Evolutionary conservation across 352 stramenopile species (phyloP).

Genomic region (Phytophthora hybrid): DNA sequence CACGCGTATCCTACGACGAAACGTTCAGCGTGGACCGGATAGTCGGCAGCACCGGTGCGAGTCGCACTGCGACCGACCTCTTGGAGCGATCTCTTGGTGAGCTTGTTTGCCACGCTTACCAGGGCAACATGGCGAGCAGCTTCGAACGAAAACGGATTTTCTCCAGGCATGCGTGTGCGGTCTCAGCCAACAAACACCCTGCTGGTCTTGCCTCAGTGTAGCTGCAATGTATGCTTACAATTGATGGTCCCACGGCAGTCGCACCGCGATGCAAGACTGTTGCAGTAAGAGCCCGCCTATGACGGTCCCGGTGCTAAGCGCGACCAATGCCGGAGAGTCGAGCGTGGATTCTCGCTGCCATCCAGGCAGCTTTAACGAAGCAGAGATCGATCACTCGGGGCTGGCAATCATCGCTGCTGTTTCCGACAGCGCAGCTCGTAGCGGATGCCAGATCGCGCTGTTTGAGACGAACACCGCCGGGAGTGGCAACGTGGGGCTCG

Average conservation of each 20-base stretch:
- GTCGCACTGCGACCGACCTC: neutral
- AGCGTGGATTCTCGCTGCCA: neutral
- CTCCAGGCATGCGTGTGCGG: no score
- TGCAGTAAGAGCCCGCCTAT: neutral
- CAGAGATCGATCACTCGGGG: slow-evolving; percentile 12
- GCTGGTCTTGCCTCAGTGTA: slow-evolving; percentile 1
- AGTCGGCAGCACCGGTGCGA: neutral
- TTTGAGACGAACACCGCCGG: neutral
- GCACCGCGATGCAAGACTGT: neutral
- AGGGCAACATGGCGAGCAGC: slow-evolving; percentile 17
- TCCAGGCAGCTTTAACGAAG: slow-evolving; percentile 10
- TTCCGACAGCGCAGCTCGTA: neutral
- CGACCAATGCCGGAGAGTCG: neutral
- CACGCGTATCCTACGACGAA: slow-evolving; percentile 11
- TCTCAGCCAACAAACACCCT: slow-evolving; percentile 7
- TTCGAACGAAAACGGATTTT: slow-evolving; percentile 35
- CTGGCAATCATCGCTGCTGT: neutral
- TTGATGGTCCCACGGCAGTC: slow-evolving; percentile 22
- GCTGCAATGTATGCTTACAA: neutral
- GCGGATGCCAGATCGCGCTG: neutral
- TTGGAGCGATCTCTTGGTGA: slow-evolving; percentile 20
- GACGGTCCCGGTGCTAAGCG: neutral
- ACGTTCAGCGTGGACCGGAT: slow-evolving; percentile 13
- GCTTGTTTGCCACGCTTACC: neutral
- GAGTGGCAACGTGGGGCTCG: neutral